phyloP scores from a whole-genome alignment of 2,329 filamentous ascomycete species.

The Venturia pyrina region DNA sequence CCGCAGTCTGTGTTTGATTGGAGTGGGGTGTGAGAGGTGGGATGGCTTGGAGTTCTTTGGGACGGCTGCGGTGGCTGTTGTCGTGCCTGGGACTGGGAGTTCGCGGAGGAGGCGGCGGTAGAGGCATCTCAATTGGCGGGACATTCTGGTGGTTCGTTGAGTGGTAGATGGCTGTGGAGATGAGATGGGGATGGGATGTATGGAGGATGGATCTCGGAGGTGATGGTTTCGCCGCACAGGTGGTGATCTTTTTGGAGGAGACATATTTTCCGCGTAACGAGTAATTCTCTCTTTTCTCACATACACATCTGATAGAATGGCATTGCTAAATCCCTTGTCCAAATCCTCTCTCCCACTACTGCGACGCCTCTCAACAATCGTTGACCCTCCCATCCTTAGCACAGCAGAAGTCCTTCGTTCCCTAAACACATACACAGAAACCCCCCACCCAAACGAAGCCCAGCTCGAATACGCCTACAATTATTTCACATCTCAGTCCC shows the following conservation, averaged over 20 bases:
- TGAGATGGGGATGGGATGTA: constrained; percentile 26
- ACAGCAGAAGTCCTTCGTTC: background rate
- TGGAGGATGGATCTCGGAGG: background rate
- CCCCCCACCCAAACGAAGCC: constrained; percentile 21
- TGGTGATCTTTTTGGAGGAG: background rate
- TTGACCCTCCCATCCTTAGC: background rate
- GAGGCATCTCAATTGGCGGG: constrained; percentile 52
- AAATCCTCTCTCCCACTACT: background rate
- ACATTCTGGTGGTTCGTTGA: background rate
- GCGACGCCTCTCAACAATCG: background rate
- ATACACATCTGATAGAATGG: background rate
- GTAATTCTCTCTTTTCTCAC: background rate
- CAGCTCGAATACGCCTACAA: constrained; percentile 31
- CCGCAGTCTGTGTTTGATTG: constrained; percentile 61
- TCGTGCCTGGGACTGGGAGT: constrained; percentile 54
- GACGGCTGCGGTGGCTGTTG: constrained; percentile 37
- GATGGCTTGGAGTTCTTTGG: constrained; percentile 26
- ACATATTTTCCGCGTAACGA: background rate
- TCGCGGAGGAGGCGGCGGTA: constrained; percentile 87
- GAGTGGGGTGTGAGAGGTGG: constrained; percentile 47
- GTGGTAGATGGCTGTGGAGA: background rate
- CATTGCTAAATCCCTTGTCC: background rate
- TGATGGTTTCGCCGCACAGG: background rate
- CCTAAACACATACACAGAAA: constrained; percentile 22
- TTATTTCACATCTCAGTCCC: constrained; percentile 37